Percentiles rank a stretch among this genome's conserved stretches.
Evolutionary conservation across 306 rosid species (phyloP).

Genomic region (Lathyrus tuberosus): DNA sequence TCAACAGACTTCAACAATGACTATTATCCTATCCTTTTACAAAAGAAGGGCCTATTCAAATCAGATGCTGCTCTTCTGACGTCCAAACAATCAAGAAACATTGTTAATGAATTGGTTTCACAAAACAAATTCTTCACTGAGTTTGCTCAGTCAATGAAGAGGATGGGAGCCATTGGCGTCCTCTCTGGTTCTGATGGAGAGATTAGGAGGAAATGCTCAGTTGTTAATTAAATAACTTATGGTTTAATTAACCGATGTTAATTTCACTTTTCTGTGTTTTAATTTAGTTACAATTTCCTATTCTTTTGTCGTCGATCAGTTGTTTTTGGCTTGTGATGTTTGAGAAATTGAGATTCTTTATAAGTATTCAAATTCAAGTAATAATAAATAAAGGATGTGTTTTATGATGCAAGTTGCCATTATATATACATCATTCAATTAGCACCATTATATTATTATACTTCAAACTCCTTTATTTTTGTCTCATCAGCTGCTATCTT

Average conservation of each 20-base stretch:
- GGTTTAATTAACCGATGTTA: background rate
- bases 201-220: conserved; percentile 64
- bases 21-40: conserved; percentile 45
- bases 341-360: background rate
- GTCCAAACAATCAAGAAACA: background rate
- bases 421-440: background rate
- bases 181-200: conserved; percentile 52
- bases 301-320: background rate
- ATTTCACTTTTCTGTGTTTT: background rate
- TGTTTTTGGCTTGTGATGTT: background rate
- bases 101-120: conserved; percentile 34
- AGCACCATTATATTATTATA: background rate
- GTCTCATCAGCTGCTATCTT: no score
- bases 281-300: background rate
- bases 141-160: conserved; percentile 57
- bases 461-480: no score
- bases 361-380: background rate
- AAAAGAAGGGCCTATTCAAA: conserved; percentile 51
- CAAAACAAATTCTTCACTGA: conserved; percentile 39
- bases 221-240: conserved; percentile 35
- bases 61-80: conserved; percentile 70
- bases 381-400: background rate
- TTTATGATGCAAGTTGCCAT: background rate
- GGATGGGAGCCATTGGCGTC: conserved; percentile 59
- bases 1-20: conserved; percentile 41